Evolutionary conservation across 148 eudicot genomes (phyloP).

Genomic region (Persicaria tinctoria): DNA sequence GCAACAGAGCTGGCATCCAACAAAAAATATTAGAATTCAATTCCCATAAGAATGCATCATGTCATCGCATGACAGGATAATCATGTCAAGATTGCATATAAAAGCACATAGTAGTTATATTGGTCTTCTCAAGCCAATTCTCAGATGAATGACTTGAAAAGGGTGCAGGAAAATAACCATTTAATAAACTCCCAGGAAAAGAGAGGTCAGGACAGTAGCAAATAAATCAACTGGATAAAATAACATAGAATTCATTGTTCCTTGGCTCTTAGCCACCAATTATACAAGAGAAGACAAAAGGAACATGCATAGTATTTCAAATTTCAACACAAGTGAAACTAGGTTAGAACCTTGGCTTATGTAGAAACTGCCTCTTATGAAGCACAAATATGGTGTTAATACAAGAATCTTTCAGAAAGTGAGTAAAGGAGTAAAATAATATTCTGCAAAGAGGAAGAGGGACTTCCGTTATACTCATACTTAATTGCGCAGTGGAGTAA

Average conservation of each 20-base stretch:
- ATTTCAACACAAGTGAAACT: neutral
- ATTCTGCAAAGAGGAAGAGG: neutral
- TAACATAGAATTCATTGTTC: neutral
- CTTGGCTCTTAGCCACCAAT: neutral
- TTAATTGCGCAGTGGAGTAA: no score
- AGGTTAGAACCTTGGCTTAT: neutral
- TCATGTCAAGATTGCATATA: neutral
- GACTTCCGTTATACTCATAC: no score
- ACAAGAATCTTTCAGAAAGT: neutral
- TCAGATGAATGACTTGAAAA: neutral
- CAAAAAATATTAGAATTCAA: neutral
- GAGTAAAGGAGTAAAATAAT: neutral
- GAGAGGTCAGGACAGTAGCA: neutral
- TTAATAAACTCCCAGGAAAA: neutral
- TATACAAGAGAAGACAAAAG: neutral
- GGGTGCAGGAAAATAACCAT: neutral
- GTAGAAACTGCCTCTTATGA: neutral
- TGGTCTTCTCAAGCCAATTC: neutral
- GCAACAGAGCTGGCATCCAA: constrained; percentile 46
- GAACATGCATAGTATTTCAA: neutral
- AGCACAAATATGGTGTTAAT: neutral
- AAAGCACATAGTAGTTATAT: neutral
- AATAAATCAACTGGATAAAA: neutral
- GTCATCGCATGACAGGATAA: neutral
- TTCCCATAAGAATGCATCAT: neutral